These are phyloP conservation scores for Stemphylium lycopersici DNA, from an alignment of 2,329 filamentous ascomycete genomes.

Conservation along the genomic window DNA sequence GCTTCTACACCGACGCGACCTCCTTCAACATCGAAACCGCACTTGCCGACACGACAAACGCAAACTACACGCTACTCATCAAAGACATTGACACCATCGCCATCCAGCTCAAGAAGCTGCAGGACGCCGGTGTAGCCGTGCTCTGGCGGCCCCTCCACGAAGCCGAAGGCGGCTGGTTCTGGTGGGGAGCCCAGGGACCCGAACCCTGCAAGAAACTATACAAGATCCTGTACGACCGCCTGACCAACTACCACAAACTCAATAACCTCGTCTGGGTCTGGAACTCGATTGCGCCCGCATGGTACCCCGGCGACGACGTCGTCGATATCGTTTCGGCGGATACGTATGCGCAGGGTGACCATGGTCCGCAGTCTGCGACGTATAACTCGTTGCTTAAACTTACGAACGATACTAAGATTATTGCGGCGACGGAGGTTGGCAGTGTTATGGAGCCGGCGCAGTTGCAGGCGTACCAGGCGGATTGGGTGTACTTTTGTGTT, in stretches of 20 bases:
- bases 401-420: constrained; percentile 55
- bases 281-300: constrained; percentile 55
- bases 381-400: constrained; percentile 54
- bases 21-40: constrained; percentile 56
- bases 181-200: constrained; percentile 59
- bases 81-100: constrained; percentile 59
- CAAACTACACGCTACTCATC: constrained; percentile 57
- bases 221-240: constrained; percentile 52
- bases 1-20: constrained; percentile 59
- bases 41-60: constrained; percentile 50
- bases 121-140: constrained; percentile 54
- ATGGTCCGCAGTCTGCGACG: constrained; percentile 54
- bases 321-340: constrained; percentile 58
- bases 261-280: constrained; percentile 60
- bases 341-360: constrained; percentile 52
- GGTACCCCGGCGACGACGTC: constrained; percentile 57
- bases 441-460: constrained; percentile 53
- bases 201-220: constrained; percentile 56
- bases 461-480: constrained; percentile 53
- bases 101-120: constrained; percentile 53
- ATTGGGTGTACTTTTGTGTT: constrained; percentile 58
- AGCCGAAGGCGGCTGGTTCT: constrained; percentile 60
- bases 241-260: constrained; percentile 53
- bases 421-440: constrained; percentile 57
- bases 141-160: constrained; percentile 59